Percentiles rank a stretch among this genome's conserved stretches.
phyloP scores from a whole-genome alignment of 176 grass and related monocot species.

The Tillandsia fasciculata region DNA sequence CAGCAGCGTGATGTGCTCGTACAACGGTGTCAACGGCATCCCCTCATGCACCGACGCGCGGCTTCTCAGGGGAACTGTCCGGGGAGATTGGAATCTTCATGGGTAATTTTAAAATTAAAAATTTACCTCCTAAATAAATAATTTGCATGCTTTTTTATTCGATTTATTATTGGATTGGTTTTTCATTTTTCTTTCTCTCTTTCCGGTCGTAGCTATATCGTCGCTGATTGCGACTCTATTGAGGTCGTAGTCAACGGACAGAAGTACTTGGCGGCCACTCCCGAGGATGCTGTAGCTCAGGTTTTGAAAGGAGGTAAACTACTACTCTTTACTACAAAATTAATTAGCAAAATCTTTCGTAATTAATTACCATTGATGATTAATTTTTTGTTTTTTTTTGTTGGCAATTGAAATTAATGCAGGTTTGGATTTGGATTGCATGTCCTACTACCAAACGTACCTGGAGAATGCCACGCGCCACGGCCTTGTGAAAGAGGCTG shows the following conservation, averaged over 20 bases:
- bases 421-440: slow-evolving; percentile 74
- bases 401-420: slow-evolving; percentile 14
- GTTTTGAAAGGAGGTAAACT: background rate
- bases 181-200: no score
- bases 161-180: no score
- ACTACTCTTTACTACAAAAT: no score
- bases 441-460: slow-evolving; percentile 28
- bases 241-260: slow-evolving; percentile 31
- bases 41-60: slow-evolving; percentile 42
- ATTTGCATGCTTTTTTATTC: background rate
- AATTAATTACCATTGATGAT: no score
- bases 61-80: slow-evolving; percentile 38
- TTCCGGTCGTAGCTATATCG: slow-evolving; percentile 33
- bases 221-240: slow-evolving; percentile 69
- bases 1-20: slow-evolving; percentile 63
- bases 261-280: slow-evolving; percentile 26
- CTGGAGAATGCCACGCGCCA: slow-evolving; percentile 22
- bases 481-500: slow-evolving; percentile 36
- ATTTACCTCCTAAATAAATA: no score
- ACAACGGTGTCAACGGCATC: slow-evolving; percentile 60
- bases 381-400: background rate
- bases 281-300: slow-evolving; percentile 56
- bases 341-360: no score
- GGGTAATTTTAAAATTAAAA: slow-evolving; percentile 18
- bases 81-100: slow-evolving; percentile 41